These are phyloP conservation scores for Candida pseudoviswanathii DNA, from an alignment of 1,139 yeast genomes.

Conservation along the genomic window DNA sequence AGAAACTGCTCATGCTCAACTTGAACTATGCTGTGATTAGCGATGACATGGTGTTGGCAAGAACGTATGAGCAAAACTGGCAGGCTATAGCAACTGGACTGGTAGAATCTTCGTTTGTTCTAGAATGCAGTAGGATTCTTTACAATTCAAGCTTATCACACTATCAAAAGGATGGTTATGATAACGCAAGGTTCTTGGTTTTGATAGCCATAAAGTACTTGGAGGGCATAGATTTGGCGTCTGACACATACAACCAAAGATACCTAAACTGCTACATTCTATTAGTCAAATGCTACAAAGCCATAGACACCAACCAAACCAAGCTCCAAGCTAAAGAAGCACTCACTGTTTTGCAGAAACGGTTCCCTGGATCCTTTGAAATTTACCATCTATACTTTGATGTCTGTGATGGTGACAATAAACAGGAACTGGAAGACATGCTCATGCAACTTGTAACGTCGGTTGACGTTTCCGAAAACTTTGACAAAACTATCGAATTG, in stretches of 20 bases:
- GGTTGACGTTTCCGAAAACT: slow-evolving; percentile 16
- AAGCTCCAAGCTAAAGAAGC: slow-evolving; percentile 8
- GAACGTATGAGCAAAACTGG: slow-evolving; percentile 9
- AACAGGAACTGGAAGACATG: slow-evolving; percentile 10
- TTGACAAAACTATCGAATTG: slow-evolving; percentile 17
- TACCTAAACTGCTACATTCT: slow-evolving; percentile 12
- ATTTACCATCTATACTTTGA: slow-evolving; percentile 13
- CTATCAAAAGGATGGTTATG: slow-evolving; percentile 6
- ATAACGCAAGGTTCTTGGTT: slow-evolving; percentile 8
- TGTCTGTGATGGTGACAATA: slow-evolving; percentile 1
- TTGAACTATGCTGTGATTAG: slow-evolving; percentile 11
- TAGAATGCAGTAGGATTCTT: slow-evolving; percentile 13
- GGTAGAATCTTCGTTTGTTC: slow-evolving; percentile 7
- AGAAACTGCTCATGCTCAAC: slow-evolving; percentile 10
- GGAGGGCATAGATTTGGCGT: slow-evolving; percentile 7
- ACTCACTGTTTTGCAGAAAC: slow-evolving; percentile 8
- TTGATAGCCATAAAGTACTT: slow-evolving; percentile 10
- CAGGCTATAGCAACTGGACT: neutral
- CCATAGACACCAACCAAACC: slow-evolving; percentile 6
- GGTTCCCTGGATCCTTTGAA: slow-evolving; percentile 12
- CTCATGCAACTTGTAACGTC: slow-evolving; percentile 29
- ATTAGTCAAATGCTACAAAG: slow-evolving; percentile 11
- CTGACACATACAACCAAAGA: slow-evolving; percentile 7
- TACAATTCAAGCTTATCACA: slow-evolving; percentile 10
- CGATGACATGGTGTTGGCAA: slow-evolving; percentile 8